Evolutionary conservation across 495 filamentous ascomycete species (phyloP), one percentile per base, ranked within the genome.

Genomic region (Ramalina peruviana): DNA sequence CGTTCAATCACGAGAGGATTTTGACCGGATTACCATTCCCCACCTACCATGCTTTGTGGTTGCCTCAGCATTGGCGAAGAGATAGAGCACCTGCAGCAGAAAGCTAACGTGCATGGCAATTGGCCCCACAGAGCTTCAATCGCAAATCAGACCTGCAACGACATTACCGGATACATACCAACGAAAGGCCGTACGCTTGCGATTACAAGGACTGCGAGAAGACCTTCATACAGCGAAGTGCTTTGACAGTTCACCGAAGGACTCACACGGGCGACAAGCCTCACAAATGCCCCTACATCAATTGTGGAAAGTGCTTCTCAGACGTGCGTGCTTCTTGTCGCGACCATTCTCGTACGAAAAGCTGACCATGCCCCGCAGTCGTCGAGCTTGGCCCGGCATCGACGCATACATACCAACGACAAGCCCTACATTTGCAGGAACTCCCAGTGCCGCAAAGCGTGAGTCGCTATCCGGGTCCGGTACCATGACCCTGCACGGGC

Each of bases 231-330:
- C 87, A 94, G 58, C 73, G 86, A 53, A 90, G 86, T 67, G 87
- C 87, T 37, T 66, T 93, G 60, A 90, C 85, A 0, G 86, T 92
- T 19, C 87, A 94, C 61, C 83, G 80, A 41, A 79, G 87, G 46
- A 90, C 86, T 20, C 87, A 94, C 59, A 94, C 86, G 3, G 85
- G 86, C 44, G 86, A 93, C 64, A 94, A 94, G 63, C 87, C 87
- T 41, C 87, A 94, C 62, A 73, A 81, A 50, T 94, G 87, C 62
- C 76, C 85, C 58, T 78, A 86, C 56, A 66, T 75, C 43, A 83
- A 80, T n/a, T 94, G 87, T 61, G 78, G 76, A 27, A 94, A 92
- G 63, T 72, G 81, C 48, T 94, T 94, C 54, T 92, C 87, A 47
- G 87, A 92, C 65, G 87, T 92, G 69, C 39, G 27, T 21, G 9